Evolutionary conservation across 106 monocot genomes (phyloP).

Genomic region (Phalaenopsis equestris): DNA sequence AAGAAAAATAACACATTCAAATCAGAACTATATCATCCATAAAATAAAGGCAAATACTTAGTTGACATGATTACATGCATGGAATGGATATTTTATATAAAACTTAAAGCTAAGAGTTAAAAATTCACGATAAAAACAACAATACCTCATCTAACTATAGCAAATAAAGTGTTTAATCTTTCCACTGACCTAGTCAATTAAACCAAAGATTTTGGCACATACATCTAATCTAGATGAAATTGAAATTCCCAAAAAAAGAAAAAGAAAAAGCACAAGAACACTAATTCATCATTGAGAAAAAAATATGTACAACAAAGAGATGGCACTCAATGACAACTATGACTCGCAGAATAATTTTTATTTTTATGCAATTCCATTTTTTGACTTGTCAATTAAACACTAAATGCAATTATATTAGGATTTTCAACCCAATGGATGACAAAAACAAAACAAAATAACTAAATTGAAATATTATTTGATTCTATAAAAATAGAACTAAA

Average conservation of each 20-base stretch:
- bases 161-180: too few species aligned
- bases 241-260: too few species aligned
- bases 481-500: too few species aligned
- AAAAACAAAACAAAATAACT: too few species aligned
- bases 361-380: too few species aligned
- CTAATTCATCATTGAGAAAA: background rate
- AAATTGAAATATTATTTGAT: too few species aligned
- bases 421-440: too few species aligned
- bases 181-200: too few species aligned
- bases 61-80: background rate
- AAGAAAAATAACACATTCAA: background rate
- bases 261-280: background rate
- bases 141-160: background rate
- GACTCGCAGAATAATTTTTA: background rate
- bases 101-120: background rate
- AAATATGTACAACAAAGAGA: background rate
- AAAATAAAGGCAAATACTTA: background rate
- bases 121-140: background rate
- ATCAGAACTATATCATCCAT: background rate
- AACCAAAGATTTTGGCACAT: too few species aligned
- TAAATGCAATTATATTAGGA: too few species aligned
- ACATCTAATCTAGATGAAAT: too few species aligned
- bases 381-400: too few species aligned
- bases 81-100: background rate
- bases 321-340: background rate